phyloP scores from a whole-genome alignment of 164 flowering plant genomes.

The Kingdonia uniflora region DNA sequence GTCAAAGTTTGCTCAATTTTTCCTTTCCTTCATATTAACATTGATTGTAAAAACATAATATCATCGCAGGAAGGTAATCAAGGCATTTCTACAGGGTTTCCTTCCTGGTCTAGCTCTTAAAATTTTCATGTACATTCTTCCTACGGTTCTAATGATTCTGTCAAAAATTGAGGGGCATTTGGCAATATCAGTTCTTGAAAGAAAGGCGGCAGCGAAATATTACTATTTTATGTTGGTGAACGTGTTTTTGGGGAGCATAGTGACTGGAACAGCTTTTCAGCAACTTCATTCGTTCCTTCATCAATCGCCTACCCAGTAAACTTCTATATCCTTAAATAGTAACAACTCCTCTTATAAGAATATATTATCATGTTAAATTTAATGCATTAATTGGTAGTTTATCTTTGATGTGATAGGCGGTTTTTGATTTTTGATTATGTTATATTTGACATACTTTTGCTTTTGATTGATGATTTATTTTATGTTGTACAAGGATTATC shows the following conservation, averaged over 20 bases:
- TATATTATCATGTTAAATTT: no score
- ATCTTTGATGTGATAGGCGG: no score
- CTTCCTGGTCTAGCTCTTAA: conserved; percentile 95
- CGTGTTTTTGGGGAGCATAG: conserved; percentile 91
- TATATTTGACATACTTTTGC: no score
- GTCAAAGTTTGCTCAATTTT: no score
- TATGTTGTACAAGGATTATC: no score
- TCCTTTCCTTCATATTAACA: not conserved
- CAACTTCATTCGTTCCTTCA: conserved; percentile 87
- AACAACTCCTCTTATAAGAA: not conserved
- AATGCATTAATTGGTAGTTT: no score
- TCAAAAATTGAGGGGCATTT: conserved; percentile 88
- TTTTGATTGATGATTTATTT: no score
- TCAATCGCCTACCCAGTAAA: conserved; percentile 83
- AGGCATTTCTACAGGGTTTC: conserved; percentile 94
- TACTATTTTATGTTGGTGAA: conserved; percentile 93
- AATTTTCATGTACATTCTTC: conserved; percentile 73
- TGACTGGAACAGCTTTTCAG: conserved; percentile 90
- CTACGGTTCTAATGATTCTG: conserved; percentile 74
- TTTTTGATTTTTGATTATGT: no score
- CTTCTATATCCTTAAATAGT: conserved; percentile 8
- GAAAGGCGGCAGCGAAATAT: conserved; percentile 79
- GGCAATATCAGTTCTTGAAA: conserved; percentile 60
- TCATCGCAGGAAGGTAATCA: conserved; percentile 66
- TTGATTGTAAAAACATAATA: conserved; percentile 3